phyloP scores from a whole-genome alignment of 2,329 filamentous ascomycete genomes.

The Colletotrichum zoysiae region DNA sequence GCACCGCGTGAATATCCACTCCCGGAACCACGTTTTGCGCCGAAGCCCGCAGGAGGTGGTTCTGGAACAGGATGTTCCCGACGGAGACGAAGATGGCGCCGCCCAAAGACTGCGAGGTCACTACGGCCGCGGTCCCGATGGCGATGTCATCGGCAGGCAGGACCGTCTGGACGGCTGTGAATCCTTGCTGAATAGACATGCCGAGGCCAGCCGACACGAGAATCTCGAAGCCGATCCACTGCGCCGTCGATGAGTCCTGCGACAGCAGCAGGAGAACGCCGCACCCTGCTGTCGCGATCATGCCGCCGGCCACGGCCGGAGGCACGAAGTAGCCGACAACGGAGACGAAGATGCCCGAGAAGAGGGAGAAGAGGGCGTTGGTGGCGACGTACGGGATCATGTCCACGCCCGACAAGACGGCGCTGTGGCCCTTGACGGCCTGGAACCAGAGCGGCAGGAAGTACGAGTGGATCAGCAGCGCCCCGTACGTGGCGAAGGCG shows the following conservation, averaged over 20 bases:
- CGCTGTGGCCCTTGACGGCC: slow-evolving; percentile 48
- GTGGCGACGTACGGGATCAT: slow-evolving; percentile 50
- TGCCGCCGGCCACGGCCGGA: slow-evolving; percentile 45
- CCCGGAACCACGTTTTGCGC: slow-evolving; percentile 8
- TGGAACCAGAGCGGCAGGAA: slow-evolving; percentile 61
- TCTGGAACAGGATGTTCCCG: slow-evolving; percentile 56
- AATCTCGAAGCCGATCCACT: slow-evolving; percentile 63
- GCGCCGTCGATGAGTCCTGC: slow-evolving; percentile 47
- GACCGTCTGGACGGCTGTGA: slow-evolving; percentile 56
- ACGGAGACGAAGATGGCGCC: slow-evolving; percentile 60
- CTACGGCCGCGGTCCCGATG: slow-evolving; percentile 49
- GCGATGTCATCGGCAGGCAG: slow-evolving; percentile 46
- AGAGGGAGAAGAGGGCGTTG: slow-evolving; percentile 46
- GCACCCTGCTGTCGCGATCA: slow-evolving; percentile 52
- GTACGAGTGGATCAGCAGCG: slow-evolving; percentile 58
- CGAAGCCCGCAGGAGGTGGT: slow-evolving; percentile 50
- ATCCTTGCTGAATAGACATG: slow-evolving; percentile 55
- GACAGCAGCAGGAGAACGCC: slow-evolving; percentile 54
- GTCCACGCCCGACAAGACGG: slow-evolving; percentile 50
- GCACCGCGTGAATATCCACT: slow-evolving; percentile 44
- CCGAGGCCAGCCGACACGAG: slow-evolving; percentile 58
- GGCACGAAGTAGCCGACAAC: slow-evolving; percentile 55
- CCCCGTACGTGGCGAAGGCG: slow-evolving; percentile 56
- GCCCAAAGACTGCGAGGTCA: slow-evolving; percentile 52
- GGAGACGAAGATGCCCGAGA: slow-evolving; percentile 56